Percentiles rank a stretch among this genome's conserved stretches.
These are phyloP conservation scores for Eucalyptus regnans DNA, from an alignment of 345 rosid genomes.

Conservation along the genomic window DNA sequence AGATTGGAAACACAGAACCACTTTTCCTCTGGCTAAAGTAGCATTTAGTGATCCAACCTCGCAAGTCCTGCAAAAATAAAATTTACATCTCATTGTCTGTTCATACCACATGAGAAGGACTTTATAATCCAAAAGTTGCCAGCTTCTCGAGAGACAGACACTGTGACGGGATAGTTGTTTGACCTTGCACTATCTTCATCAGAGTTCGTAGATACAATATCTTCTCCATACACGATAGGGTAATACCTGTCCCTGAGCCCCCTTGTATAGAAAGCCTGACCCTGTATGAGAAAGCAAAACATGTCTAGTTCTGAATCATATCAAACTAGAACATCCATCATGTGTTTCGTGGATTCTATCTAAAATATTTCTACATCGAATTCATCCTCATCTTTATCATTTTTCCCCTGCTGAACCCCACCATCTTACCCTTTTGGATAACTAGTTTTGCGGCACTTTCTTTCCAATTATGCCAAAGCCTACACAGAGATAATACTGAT, in stretches of 20 bases:
- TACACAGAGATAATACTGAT: background rate
- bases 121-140: background rate
- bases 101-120: background rate
- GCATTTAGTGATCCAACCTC: slow-evolving; percentile 23
- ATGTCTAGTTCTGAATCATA: background rate
- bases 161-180: background rate
- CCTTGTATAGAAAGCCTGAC: slow-evolving; percentile 32
- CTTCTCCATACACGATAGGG: slow-evolving; percentile 33
- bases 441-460: background rate
- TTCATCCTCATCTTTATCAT: background rate
- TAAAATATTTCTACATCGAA: background rate
- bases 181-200: slow-evolving; percentile 33
- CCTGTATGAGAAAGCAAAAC: slow-evolving; percentile 17
- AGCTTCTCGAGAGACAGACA: background rate
- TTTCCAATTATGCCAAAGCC: background rate
- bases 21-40: slow-evolving; percentile 35
- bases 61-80: slow-evolving; percentile 16
- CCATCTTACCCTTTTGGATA: background rate
- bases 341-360: background rate
- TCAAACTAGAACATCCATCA: background rate
- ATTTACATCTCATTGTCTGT: background rate
- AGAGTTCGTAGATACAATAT: slow-evolving; percentile 15
- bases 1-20: slow-evolving; percentile 39
- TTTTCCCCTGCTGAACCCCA: background rate
- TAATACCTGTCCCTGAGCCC: slow-evolving; percentile 15